Percentiles rank a stretch among this genome's conserved stretches.
These are phyloP conservation scores for Pseudognaphalium luteoalbum DNA, from an alignment of 129 eudicot species.

Conservation along the genomic window DNA sequence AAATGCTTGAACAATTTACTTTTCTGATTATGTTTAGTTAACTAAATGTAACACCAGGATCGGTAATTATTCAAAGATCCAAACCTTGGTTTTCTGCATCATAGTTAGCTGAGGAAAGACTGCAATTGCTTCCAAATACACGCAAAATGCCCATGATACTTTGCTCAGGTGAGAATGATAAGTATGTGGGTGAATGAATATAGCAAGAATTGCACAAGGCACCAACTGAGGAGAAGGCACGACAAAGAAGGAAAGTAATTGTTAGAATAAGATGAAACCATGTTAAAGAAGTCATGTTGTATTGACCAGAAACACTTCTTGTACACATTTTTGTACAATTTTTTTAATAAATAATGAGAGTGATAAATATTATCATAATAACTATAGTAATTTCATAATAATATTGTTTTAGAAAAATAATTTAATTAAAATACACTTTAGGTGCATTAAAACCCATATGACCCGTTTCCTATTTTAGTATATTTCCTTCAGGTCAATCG, in stretches of 20 bases:
- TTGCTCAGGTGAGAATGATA: conserved; percentile 37
- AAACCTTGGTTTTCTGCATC: conserved; percentile 91
- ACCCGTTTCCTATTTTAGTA: too few species aligned
- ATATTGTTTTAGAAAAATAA: too few species aligned
- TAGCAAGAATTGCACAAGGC: conserved; percentile 63
- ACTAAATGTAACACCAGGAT: neutral
- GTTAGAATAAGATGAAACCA: neutral
- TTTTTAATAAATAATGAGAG: too few species aligned
- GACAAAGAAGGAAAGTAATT: neutral
- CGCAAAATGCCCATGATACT: conserved; percentile 74
- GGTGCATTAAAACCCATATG: too few species aligned
- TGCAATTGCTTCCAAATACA: conserved; percentile 77
- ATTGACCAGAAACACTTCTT: neutral
- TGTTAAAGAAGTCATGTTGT: neutral
- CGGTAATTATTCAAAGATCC: neutral
- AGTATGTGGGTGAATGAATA: conserved; percentile 60
- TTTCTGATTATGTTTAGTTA: neutral
- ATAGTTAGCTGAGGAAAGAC: conserved; percentile 83
- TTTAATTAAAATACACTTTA: too few species aligned
- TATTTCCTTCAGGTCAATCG: too few species aligned
- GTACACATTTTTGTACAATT: neutral
- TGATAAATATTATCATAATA: neutral
- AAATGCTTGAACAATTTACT: neutral
- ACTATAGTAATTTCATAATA: too few species aligned
- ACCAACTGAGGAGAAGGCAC: conserved; percentile 41